Conservation (phyloP, 208 protist species). For the Paratrypanosoma confusum region DNA sequence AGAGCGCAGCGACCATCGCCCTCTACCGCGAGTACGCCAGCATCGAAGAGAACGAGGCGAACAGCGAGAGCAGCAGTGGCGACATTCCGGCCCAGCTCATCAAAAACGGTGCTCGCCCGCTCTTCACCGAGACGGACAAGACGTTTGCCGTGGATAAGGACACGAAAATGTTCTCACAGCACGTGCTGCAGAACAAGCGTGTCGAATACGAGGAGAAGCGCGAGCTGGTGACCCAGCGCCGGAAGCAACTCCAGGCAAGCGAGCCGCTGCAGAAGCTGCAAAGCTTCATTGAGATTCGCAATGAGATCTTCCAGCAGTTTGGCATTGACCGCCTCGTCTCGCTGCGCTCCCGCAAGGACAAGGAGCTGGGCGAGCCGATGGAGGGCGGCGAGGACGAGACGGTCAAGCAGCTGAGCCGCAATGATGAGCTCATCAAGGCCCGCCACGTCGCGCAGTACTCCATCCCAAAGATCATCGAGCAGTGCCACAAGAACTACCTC, state of each 20-base stretch:
- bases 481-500: conserved; percentile 65
- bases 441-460: conserved; percentile 67
- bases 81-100: conserved; percentile 57
- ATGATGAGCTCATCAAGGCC: conserved; percentile 42
- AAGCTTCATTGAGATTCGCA: conserved; percentile 48
- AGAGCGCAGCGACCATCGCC: conserved; percentile 67
- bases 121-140: conserved; percentile 40
- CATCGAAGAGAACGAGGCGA: conserved; percentile 64
- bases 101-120: conserved; percentile 40
- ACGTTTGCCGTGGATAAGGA: conserved; percentile 67
- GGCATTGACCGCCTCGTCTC: conserved; percentile 78
- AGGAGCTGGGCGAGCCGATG: conserved; percentile 54
- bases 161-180: conserved; percentile 81
- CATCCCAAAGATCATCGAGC: conserved; percentile 67
- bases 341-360: conserved; percentile 48
- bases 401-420: conserved; percentile 16
- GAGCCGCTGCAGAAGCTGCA: conserved; percentile 35
- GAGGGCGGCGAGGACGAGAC: conserved; percentile 46
- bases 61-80: conserved; percentile 66
- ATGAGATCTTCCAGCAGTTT: conserved; percentile 43
- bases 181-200: conserved; percentile 77
- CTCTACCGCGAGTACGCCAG: conserved; percentile 77
- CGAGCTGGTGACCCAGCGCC: conserved; percentile 31
- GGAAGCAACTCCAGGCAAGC: conserved; percentile 39
- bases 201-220: conserved; percentile 80